phyloP scores from a whole-genome alignment of 2,329 filamentous ascomycete genomes.

The Grosmannia serpens region DNA sequence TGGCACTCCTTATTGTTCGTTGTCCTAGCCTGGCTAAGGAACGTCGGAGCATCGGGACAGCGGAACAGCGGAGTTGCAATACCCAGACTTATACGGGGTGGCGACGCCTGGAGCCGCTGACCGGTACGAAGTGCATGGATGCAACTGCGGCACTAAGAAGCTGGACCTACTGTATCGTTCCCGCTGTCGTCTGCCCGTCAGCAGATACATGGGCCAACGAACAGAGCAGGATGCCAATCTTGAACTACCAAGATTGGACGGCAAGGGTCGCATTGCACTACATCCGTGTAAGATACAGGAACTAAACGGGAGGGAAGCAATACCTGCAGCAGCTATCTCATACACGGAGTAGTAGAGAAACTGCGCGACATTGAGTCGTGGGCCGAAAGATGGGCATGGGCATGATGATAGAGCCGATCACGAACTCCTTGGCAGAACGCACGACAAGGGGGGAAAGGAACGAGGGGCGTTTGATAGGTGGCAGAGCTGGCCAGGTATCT shows the following conservation, averaged over 20 bases:
- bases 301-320: background rate
- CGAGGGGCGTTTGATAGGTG: background rate
- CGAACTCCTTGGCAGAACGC: background rate
- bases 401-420: no score
- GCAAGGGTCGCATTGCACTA: background rate
- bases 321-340: no score
- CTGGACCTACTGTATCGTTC: background rate
- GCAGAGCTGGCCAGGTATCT: background rate
- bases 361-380: background rate
- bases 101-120: background rate
- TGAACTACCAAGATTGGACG: background rate
- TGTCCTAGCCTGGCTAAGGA: background rate
- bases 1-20: background rate
- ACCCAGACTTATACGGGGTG: background rate
- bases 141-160: background rate
- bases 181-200: background rate
- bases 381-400: no score
- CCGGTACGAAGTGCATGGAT: background rate
- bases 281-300: background rate
- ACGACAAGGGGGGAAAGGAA: background rate
- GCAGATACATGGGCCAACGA: background rate
- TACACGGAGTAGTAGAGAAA: no score
- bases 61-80: background rate
- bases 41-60: background rate
- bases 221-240: background rate